Percentiles rank a stretch among this genome's conserved stretches.
Evolutionary conservation across 306 rosid species (phyloP).

Genomic region (Pyrus pyrifolia): DNA sequence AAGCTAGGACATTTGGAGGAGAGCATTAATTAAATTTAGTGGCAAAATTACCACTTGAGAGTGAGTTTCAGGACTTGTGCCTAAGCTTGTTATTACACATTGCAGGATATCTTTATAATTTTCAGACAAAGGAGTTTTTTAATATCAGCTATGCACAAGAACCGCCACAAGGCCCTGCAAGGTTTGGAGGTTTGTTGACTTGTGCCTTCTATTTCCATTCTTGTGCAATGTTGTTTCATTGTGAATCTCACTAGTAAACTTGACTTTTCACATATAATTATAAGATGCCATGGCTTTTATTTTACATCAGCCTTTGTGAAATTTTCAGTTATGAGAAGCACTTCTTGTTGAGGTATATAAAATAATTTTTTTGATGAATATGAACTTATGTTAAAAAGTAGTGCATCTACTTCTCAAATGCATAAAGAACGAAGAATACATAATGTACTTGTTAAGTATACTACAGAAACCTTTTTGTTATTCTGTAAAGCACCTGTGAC

Average conservation of each 20-base stretch:
- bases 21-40: neutral
- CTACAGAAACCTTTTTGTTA: neutral
- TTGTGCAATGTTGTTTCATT: conserved; percentile 6
- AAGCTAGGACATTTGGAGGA: neutral
- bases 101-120: conserved; percentile 89
- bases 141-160: conserved; percentile 83
- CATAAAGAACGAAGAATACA: neutral
- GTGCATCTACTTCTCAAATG: neutral
- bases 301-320: neutral
- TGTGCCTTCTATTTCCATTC: conserved; percentile 22
- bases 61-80: neutral
- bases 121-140: conserved; percentile 83
- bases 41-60: neutral
- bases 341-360: neutral
- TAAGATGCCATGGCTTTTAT: neutral
- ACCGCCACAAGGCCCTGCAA: conserved; percentile 75
- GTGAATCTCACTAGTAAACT: neutral
- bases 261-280: neutral
- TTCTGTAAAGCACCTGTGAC: neutral
- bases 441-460: neutral
- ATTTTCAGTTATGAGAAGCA: neutral
- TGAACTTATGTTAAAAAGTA: neutral
- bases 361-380: neutral
- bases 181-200: conserved; percentile 84
- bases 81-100: conserved; percentile 25